Base-by-base conservation (phyloP, 495 filamentous ascomycete species). In the Collariella sp. region DNA sequence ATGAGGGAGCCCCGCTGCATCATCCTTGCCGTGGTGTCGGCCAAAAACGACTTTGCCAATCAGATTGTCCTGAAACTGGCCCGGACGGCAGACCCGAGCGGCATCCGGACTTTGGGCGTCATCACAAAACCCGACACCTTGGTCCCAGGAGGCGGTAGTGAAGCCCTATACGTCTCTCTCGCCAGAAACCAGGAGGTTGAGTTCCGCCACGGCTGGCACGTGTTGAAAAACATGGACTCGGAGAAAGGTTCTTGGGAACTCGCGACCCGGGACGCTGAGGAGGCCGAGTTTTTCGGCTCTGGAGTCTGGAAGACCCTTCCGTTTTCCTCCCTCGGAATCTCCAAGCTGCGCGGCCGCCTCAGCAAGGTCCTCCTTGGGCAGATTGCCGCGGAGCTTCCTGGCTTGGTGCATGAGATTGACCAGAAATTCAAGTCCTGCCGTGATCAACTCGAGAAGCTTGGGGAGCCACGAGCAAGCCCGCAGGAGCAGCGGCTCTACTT, bases 51-150 rank as follows among this genome's bases (percentile, higher is more conserved):
- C 56, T 75, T 78, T 46, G 80, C 73, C 2, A 76, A 76, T 7
- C 79, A 88, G 55, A 70, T 81, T 1, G 80, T 86, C n/a, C 64
- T 83, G 0, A 84, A 89, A 70, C 70, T 87, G 55, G 86, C 86
- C 4, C 78, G 87, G 35, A 79, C 84, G 59, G 82, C 87, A 10
- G 89, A 95, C 64, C 79, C 79, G 2, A 77, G 82, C 50, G 86
- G 88, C 26, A 76, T 80, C 59, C 79, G 89, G 42, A 93, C 88
- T 5, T 79, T 95, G 44, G 89, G 88, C 61, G 84, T 95, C 54
- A 78, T 95, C 64, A 93, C 87, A 46, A 95, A 95, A 71, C 87
- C 90, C 10, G 89, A 93, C 68, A 70, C 69, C 0, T 66, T 86
- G 1, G 49, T 57, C n/a, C 45, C 65, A 0, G 74, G 76, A 1